Base-by-base conservation (phyloP, 345 rosid species). In the Bretschneidera sinensis region DNA sequence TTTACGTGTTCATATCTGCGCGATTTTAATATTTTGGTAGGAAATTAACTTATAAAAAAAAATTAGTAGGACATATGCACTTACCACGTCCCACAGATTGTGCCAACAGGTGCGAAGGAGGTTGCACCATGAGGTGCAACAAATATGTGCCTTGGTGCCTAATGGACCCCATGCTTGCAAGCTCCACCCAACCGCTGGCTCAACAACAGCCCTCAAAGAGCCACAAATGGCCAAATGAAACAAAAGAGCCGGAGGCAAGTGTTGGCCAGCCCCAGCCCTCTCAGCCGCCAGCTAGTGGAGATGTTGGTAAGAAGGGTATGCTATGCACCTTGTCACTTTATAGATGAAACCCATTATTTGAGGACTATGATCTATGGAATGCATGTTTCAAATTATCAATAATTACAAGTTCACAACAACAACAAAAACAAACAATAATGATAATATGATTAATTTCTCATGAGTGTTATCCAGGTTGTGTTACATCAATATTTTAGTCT, bases 221-320 rank as follows among this genome's bases (percentile, higher is more conserved):
- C 65, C 15, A 60, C 24, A 50, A 43, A 17, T 65, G 47, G 24
- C 52, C 56, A 16, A 51, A 49, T 60, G 73, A 45, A 51, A 31
- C 59, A 51, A 24, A 48, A 24, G 61, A 55, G 34, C 68, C 34
- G 13, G 51, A 22, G 48, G 62, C 65, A 52, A 57, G 60, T 54
- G 52, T 15, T 23, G 51, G 34, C 39, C 74, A 50, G 55, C 65
- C 59, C 18, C 57, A 66, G 69, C 60, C 66, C 6, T 55, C 70
- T 18, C 34, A 39, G 61, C 22, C 57, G 21, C 61, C 25, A 22
- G 43, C 55, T 56, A 60, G 47, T 60, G 54, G 31, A 8, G 65
- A 62, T 62, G 43, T 61, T 52, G 67, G 71, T 34, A 57, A n/a
- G 23, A 54, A 57, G 34, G 67, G 61, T 57, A 39, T 47, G 7